Percentiles rank a stretch among this genome's conserved stretches.
phyloP scores from a whole-genome alignment of 2,329 filamentous ascomycete genomes.

The Botrytis deweyae region DNA sequence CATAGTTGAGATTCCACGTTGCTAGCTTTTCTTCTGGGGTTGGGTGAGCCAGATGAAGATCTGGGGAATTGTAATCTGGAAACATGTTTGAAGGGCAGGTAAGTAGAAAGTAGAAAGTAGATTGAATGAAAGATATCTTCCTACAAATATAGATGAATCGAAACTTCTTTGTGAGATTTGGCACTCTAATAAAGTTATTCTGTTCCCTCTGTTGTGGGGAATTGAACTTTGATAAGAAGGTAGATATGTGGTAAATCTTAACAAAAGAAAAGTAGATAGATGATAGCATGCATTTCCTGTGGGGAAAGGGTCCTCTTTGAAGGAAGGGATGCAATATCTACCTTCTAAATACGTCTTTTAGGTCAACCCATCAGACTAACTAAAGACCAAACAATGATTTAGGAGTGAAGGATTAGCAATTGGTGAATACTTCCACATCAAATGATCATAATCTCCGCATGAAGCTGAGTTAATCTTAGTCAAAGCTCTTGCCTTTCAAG shows the following conservation, averaged over 20 bases:
- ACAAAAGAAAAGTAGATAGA: not conserved
- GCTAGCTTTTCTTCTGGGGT: constrained; percentile 53
- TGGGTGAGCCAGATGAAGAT: constrained; percentile 54
- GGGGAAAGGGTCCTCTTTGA: constrained; percentile 4
- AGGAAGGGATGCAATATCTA: constrained; percentile 3
- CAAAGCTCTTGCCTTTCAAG: constrained; percentile 15
- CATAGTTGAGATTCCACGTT: constrained; percentile 56
- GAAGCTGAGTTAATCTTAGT: constrained; percentile 16
- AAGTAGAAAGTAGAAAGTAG: not conserved
- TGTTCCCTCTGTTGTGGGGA: not conserved
- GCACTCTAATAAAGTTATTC: constrained; percentile 5
- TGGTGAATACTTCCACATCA: constrained; percentile 15
- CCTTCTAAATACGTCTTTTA: not conserved
- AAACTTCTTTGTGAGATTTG: constrained; percentile 13
- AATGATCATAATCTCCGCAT: constrained; percentile 6
- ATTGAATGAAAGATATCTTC: not conserved
- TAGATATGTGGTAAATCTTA: not conserved
- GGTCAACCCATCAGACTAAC: not conserved
- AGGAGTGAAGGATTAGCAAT: not conserved
- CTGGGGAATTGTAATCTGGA: constrained; percentile 35
- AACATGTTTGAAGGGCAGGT: constrained; percentile 24
- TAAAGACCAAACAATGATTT: not conserved
- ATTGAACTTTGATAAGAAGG: constrained; percentile 1
- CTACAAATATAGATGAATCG: not conserved
- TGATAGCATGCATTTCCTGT: not conserved